These are phyloP conservation scores for Phytophthora colocasiae DNA, from an alignment of 352 stramenopile genomes.

Conservation along the genomic window DNA sequence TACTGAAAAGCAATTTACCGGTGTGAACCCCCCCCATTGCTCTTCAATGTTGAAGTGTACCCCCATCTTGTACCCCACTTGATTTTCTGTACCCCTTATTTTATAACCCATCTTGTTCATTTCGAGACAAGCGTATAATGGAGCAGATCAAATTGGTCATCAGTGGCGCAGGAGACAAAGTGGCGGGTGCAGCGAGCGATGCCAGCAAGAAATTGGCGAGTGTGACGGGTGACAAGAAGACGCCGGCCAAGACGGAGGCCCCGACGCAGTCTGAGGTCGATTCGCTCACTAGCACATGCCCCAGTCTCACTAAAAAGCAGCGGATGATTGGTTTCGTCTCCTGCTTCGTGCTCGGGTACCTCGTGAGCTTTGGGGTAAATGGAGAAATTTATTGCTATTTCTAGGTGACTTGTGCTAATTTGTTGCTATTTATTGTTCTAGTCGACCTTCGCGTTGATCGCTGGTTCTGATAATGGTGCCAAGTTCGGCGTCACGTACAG, in stretches of 20 bases:
- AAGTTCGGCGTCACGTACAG: conserved; percentile 88
- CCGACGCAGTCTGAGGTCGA: conserved; percentile 34
- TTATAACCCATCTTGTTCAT: conserved; percentile 13
- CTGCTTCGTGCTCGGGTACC: conserved; percentile 84
- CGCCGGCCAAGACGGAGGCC: neutral
- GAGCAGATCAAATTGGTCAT: conserved; percentile 86
- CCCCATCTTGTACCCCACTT: neutral
- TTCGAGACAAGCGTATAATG: conserved; percentile 41
- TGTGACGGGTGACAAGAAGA: conserved; percentile 36
- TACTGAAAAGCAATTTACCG: too few relatives aligned
- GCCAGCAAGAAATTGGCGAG: conserved; percentile 52
- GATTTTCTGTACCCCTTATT: conserved; percentile 6
- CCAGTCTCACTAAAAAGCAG: conserved; percentile 73
- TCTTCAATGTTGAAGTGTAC: neutral
- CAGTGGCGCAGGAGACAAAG: conserved; percentile 52
- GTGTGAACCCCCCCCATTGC: too few relatives aligned
- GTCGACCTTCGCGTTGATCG: conserved; percentile 85
- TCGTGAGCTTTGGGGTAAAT: conserved; percentile 85
- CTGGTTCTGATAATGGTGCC: conserved; percentile 66
- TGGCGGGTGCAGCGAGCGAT: conserved; percentile 33
- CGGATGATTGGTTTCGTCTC: conserved; percentile 71
- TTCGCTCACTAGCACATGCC: conserved; percentile 63
- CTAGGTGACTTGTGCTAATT: neutral
- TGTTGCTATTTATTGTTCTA: conserved; percentile 27
- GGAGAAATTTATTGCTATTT: neutral